These are phyloP conservation scores for Solanum virginianum DNA, from an alignment of 257 asterid genomes.

Conservation along the genomic window DNA sequence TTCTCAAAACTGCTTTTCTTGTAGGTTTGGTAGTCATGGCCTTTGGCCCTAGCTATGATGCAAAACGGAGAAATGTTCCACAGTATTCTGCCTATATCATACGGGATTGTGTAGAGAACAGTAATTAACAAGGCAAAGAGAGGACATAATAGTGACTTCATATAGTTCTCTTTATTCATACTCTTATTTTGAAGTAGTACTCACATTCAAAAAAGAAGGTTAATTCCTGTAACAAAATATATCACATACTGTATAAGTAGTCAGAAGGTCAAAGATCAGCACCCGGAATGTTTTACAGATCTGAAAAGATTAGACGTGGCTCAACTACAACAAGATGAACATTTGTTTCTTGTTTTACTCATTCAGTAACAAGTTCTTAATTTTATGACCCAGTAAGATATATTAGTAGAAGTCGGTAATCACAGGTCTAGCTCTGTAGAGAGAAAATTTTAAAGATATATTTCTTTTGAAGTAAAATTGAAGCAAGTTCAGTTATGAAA, in stretches of 20 bases:
- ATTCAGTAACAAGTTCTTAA: neutral
- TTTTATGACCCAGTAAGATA: neutral
- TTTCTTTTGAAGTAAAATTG: neutral
- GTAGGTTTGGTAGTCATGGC: constrained; percentile 77
- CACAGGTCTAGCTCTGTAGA: neutral
- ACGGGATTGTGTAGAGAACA: neutral
- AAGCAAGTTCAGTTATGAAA: neutral
- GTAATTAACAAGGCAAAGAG: neutral
- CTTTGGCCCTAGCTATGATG: constrained; percentile 69
- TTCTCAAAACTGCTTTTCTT: neutral
- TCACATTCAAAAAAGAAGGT: neutral
- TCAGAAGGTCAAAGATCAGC: neutral
- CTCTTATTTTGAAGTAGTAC: neutral
- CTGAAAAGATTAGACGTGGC: neutral
- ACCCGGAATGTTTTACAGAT: neutral
- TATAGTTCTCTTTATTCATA: neutral
- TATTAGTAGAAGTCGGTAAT: neutral
- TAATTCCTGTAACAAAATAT: neutral
- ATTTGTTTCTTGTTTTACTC: neutral
- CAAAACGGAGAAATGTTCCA: neutral
- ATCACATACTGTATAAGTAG: neutral
- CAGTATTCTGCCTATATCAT: neutral
- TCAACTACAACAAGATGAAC: neutral
- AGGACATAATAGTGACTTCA: neutral
- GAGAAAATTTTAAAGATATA: neutral